A percentile compares a stretch with the other conserved stretches of the same genome.
Evolutionary conservation across 441 rosid species (phyloP).

Genomic region (Lepidium campestre): DNA sequence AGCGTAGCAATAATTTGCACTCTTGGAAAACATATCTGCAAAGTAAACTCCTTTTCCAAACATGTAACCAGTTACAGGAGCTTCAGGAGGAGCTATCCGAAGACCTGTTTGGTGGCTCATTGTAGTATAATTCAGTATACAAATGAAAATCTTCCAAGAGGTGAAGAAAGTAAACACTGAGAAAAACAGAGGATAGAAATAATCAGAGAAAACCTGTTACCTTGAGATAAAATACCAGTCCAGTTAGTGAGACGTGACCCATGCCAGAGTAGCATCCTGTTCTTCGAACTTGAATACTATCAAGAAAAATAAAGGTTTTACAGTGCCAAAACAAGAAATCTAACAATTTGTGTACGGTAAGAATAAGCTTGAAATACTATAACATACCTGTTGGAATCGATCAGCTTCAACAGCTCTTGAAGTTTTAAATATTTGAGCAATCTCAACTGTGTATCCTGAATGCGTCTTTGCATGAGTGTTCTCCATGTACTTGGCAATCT

Average conservation of each 20-base stretch:
- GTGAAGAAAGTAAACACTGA: background rate
- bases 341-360: background rate
- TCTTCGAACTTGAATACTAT: slow-evolving; percentile 56
- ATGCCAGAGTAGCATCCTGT: slow-evolving; percentile 91
- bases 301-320: background rate
- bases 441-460: slow-evolving; percentile 56
- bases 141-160: background rate
- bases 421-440: slow-evolving; percentile 64
- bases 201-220: slow-evolving; percentile 30
- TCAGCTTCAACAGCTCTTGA: slow-evolving; percentile 59
- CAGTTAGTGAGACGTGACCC: slow-evolving; percentile 94
- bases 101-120: slow-evolving; percentile 49
- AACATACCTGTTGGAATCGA: slow-evolving; percentile 52
- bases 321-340: background rate
- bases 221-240: slow-evolving; percentile 95
- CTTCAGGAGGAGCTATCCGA: slow-evolving; percentile 95
- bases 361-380: background rate
- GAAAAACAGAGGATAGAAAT: background rate
- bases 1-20: slow-evolving; percentile 82
- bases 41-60: slow-evolving; percentile 97
- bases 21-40: slow-evolving; percentile 96
- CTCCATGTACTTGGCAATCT: slow-evolving; percentile 69
- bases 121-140: slow-evolving; percentile 4
- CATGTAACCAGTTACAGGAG: slow-evolving; percentile 87
- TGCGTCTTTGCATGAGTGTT: slow-evolving; percentile 87